A percentile compares a stretch with the other conserved stretches of the same genome.
Conservation (phyloP, 1,284 basidiomycete species). For the Austroboletus novae-zelandiae region DNA sequence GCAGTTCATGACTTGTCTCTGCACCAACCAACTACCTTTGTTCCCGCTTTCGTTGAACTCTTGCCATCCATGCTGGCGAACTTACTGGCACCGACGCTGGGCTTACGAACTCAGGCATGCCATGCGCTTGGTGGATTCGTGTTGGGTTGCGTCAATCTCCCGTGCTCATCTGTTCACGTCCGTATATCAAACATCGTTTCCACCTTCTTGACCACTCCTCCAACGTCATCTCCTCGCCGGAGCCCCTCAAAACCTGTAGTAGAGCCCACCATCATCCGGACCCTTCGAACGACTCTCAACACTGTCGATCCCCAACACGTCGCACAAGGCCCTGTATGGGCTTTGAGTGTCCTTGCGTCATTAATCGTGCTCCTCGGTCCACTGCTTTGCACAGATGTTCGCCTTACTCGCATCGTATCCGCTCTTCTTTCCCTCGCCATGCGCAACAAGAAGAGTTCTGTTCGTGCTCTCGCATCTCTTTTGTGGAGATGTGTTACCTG, state of each 20-base stretch:
- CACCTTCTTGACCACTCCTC: conserved; percentile 42
- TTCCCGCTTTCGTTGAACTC: conserved; percentile 58
- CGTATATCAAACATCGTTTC: conserved; percentile 49
- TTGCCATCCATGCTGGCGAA: conserved; percentile 61
- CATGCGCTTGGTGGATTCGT: conserved; percentile 71
- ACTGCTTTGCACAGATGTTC: conserved; percentile 44
- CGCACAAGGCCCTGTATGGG: conserved; percentile 75
- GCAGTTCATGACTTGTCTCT: conserved; percentile 69
- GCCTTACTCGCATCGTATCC: conserved; percentile 47
- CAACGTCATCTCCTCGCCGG: conserved; percentile 33
- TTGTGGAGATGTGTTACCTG: conserved; percentile 64
- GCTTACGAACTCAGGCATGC: conserved; percentile 65
- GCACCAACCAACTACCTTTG: conserved; percentile 59
- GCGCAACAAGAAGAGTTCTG: conserved; percentile 57
- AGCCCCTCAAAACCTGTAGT: conserved; percentile 28
- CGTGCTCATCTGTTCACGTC: conserved; percentile 46
- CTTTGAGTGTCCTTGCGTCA: conserved; percentile 58
- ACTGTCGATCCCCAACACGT: conserved; percentile 52
- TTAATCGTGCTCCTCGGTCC: conserved; percentile 63
- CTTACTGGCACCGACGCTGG: conserved; percentile 58
- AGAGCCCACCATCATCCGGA: conserved; percentile 58
- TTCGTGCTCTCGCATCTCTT: conserved; percentile 56
- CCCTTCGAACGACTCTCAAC: conserved; percentile 58
- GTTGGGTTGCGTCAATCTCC: conserved; percentile 46
- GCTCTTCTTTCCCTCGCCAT: conserved; percentile 52